Evolutionary conservation across 2,329 filamentous ascomycete genomes (phyloP), one percentile per base, ranked within the genome.

Genomic region (Pseudocercospora cruenta): DNA sequence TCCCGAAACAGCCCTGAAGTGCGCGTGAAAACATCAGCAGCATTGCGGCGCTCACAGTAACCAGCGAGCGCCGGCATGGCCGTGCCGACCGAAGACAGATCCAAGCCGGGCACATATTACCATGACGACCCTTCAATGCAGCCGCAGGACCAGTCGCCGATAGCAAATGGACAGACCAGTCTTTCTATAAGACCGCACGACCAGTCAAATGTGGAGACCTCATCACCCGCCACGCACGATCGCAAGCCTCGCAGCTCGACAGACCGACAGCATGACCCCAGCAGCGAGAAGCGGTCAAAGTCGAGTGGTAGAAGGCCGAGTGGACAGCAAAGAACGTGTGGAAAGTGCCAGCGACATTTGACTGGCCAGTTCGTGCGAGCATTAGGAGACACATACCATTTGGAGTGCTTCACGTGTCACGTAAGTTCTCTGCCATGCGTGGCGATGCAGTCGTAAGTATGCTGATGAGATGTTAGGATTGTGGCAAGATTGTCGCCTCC

Each of bases 401-500:
- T 99, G 71, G 94, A 99, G 79, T 99, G 95, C 84, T 99, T 99
- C 82, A 96, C 93, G 78, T 99, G 95, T 80, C 88, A 93, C 82
- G 94, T 97, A 87, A 82, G 89, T 86, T 19, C 51, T 57, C 22
- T 39, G 67, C 58, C 22, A 60, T 59, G 71, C 75, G 67, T 65
- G 63, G 54, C 28, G 19, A 8, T 14, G 31, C 14, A 36, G 22
- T 21, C n/a, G 12, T 55, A 49, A 31, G 24, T 65, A 58, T 71
- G 49, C 77, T 75, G 67, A 76, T 65, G 58, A 59, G 28, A n/a
- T 39, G 33, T n/a, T 64, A 98, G 94, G 95, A 99, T 78, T 99
- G 95, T 76, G 93, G 92, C 72, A 91, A 97, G 79, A 96, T 98
- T 67, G 95, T 99, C 43, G 95, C 95, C 49, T 97, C 94, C 60